Evolutionary conservation across 768 basidiomycete genomes (phyloP).

Genomic region (Lactarius pseudohatsudake): DNA sequence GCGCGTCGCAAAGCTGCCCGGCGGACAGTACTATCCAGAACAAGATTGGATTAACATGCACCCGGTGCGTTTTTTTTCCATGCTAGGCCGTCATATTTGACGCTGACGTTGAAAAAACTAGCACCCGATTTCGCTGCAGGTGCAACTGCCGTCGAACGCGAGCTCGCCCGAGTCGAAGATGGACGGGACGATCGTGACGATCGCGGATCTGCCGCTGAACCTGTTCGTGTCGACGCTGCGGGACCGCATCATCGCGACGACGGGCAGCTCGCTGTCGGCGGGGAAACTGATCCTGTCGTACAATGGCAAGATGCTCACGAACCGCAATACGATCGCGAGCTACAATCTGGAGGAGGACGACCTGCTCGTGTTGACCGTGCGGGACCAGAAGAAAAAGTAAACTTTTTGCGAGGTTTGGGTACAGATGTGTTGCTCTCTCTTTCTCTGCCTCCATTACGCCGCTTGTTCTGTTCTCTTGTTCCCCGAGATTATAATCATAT

Average conservation of each 20-base stretch:
- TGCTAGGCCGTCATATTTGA: constrained; percentile 3
- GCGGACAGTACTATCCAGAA: constrained; percentile 81
- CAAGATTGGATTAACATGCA: constrained; percentile 90
- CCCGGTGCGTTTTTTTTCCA: constrained; percentile 51
- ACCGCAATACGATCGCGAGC: constrained; percentile 77
- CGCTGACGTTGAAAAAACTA: constrained; percentile 31
- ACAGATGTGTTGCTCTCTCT: not conserved
- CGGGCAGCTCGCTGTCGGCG: constrained; percentile 77
- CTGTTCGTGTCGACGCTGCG: constrained; percentile 85
- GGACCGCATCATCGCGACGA: constrained; percentile 79
- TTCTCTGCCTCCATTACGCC: not conserved
- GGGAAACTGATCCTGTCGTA: constrained; percentile 80
- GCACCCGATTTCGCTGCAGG: constrained; percentile 82
- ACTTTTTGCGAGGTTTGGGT: not conserved
- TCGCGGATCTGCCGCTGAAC: constrained; percentile 82
- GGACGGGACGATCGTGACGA: constrained; percentile 72
- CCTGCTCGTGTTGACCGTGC: constrained; percentile 69
- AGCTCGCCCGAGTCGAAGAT: constrained; percentile 93
- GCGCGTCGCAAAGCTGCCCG: constrained; percentile 81
- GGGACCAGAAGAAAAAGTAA: constrained; percentile 70
- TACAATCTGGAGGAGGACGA: constrained; percentile 95
- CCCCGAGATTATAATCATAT: not conserved
- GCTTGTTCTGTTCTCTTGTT: not conserved
- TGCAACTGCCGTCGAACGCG: constrained; percentile 81
- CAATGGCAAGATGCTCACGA: constrained; percentile 82